Evolutionary conservation across 805 yeast genomes (phyloP).

Genomic region (Candida tallmaniae): DNA sequence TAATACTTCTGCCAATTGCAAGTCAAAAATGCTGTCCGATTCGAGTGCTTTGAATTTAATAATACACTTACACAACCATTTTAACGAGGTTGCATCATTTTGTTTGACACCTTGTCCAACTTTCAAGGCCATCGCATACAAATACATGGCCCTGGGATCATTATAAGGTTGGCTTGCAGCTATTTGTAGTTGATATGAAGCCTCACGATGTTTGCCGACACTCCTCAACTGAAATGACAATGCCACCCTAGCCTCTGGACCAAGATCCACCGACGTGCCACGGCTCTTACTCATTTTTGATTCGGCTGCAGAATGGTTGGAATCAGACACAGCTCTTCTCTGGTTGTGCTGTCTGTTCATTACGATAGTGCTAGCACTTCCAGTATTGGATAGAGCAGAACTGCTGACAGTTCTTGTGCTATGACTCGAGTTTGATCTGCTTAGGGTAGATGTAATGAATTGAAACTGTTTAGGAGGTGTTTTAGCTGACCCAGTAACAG

Average conservation of each 20-base stretch:
- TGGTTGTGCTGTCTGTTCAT: neutral
- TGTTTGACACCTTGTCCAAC: conserved; percentile 65
- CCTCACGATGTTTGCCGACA: conserved; percentile 60
- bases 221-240: conserved; percentile 49
- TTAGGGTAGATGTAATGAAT: conserved; percentile 1
- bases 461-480: conserved; percentile 1
- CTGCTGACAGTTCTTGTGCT: too few species aligned
- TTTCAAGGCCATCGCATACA: conserved; percentile 64
- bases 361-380: too few species aligned
- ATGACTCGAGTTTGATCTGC: conserved; percentile 2
- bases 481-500: neutral
- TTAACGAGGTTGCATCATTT: conserved; percentile 49
- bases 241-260: conserved; percentile 33
- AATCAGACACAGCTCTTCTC: conserved; percentile 1
- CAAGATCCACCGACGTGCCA: conserved; percentile 13
- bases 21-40: conserved; percentile 20
- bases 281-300: conserved; percentile 2
- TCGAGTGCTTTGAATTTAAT: conserved; percentile 14
- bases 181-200: conserved; percentile 60
- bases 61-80: conserved; percentile 54
- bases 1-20: conserved; percentile 27
- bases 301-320: neutral
- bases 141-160: conserved; percentile 55
- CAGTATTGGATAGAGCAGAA: too few species aligned
- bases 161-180: conserved; percentile 60